A percentile compares a stretch with the other conserved stretches of the same genome.
phyloP scores from a whole-genome alignment of 371 early-diverging fungal genomes.

The Chytridium lagenaria region DNA sequence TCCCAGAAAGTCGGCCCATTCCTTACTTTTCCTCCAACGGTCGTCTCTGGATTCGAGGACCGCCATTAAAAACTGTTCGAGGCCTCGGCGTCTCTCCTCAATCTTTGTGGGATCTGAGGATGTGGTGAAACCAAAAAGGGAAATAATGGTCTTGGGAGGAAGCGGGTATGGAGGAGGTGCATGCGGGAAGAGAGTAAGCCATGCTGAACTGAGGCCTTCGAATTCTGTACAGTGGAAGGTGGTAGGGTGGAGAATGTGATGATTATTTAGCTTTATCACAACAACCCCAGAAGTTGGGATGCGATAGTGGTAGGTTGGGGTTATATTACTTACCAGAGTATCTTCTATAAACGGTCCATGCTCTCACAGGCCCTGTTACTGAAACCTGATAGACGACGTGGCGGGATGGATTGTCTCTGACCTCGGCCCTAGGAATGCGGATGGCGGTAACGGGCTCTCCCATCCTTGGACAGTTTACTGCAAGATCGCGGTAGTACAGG shows the following conservation, averaged over 20 bases:
- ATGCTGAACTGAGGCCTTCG: constrained; percentile 63
- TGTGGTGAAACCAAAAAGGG: constrained; percentile 66
- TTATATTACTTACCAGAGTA: constrained; percentile 62
- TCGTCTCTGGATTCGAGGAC: constrained; percentile 76
- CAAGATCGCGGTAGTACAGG: neutral
- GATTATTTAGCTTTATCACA: no score
- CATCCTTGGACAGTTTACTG: neutral
- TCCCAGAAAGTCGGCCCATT: constrained; percentile 78
- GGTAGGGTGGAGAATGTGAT: neutral
- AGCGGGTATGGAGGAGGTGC: constrained; percentile 65
- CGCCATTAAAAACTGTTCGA: constrained; percentile 80
- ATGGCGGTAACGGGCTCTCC: constrained; percentile 19
- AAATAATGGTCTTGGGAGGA: constrained; percentile 69
- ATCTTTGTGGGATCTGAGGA: constrained; percentile 69
- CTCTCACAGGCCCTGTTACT: constrained; percentile 65
- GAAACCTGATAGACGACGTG: constrained; percentile 36
- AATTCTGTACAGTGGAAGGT: constrained; percentile 56
- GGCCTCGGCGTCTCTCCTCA: constrained; percentile 76
- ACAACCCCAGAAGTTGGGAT: no score
- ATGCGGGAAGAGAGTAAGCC: constrained; percentile 53
- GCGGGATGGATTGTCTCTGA: constrained; percentile 29
- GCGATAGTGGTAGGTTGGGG: neutral
- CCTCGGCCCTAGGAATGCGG: constrained; percentile 19
- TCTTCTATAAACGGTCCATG: constrained; percentile 88
- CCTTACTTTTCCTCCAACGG: constrained; percentile 75